Base-by-base conservation (phyloP, 2,329 filamentous ascomycete genomes). In the Aureobasidium sp. region DNA sequence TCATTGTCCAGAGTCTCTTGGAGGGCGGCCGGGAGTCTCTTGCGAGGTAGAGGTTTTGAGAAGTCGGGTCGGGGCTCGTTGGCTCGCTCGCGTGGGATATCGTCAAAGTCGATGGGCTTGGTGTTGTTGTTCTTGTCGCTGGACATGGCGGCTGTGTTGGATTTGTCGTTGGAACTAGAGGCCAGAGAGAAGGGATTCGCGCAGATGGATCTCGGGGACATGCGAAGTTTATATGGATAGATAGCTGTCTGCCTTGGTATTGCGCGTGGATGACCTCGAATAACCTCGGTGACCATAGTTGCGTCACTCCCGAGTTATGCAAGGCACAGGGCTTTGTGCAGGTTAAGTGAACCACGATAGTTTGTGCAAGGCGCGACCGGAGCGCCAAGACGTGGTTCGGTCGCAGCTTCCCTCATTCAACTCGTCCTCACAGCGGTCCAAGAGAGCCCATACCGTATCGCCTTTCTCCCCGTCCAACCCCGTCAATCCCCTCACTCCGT, bases 1-100 rank as follows among this genome's bases (percentile, higher is more conserved):
- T 96, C 81, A 61, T 76, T 76, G 66, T 86, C 80, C 8, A 86
- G 74, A 2, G 81, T 78, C 39, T 79, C 77, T 72, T 85, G 83
- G 2, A 86, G 72, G 36, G 79, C 76, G 53, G 77, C 75, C n/a
- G 82, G 79, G 15, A 86, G 78, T 64, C 76, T 78, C 68, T 78
- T 78, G 62, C 78, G 75, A 49, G 80, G 74, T n/a, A 80, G 73
- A 20, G 76, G 79, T 65, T 76, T 68, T 14, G 74, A 75, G 72
- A 79, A 79, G 68, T 81, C 79, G 4, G 79, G 79, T 48, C 76
- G 72, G 11, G 75, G 68, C 7, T 31, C 20, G 65, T 78, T 77
- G 49, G 69, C 65, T 60, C 78, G 75, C 62, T 75, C 72, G 66
- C 71, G 76, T 15, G 75, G 72, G 42, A 80, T 75, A 42, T 73